These are phyloP conservation scores for Ceratocystis albifundus DNA, from an alignment of 2,329 filamentous ascomycete genomes.

Conservation along the genomic window DNA sequence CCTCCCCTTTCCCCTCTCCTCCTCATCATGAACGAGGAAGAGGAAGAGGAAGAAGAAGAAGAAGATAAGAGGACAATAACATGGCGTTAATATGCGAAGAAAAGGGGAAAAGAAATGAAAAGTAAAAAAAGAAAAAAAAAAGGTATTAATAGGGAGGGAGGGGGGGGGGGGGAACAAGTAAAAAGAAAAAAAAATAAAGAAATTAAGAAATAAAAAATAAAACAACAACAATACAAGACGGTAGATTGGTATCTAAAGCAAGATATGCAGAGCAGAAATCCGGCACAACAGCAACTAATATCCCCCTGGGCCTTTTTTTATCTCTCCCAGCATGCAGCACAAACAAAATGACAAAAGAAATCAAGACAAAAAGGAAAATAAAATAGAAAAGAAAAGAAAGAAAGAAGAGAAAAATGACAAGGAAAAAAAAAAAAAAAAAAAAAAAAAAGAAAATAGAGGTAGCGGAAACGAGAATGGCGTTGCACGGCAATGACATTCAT, in stretches of 20 bases:
- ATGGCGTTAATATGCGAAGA: not conserved
- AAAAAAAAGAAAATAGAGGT: not conserved
- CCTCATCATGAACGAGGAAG: not conserved
- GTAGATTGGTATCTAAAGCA: constrained; percentile 21
- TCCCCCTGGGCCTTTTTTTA: not conserved
- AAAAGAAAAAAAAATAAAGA: not conserved
- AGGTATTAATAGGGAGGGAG: not conserved
- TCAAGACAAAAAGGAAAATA: not conserved
- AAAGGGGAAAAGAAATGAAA: too few relatives aligned
- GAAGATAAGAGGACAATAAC: not conserved
- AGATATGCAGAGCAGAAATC: constrained; percentile 11
- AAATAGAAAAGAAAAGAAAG: not conserved
- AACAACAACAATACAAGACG: constrained; percentile 14
- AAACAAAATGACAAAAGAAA: constrained; percentile 9
- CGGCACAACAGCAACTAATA: not conserved
- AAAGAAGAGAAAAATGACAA: not conserved
- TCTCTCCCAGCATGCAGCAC: not conserved
- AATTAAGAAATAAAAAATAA: not conserved
- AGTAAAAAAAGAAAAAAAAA: not conserved
- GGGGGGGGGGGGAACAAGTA: too few relatives aligned
- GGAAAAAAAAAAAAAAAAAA: not conserved
- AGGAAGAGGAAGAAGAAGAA: too few relatives aligned
- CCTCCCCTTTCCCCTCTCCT: too few relatives aligned
- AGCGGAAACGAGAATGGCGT: not conserved
- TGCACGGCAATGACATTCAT: not conserved